phyloP scores from a whole-genome alignment of 129 eudicot genomes.

The sunflower (Helianthus annuus) region HanXRQr2.0-SUNRISE NC_035438.2:6725413-6725912 shows the following conservation, averaged over 20 bases:
- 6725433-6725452: too few relatives aligned
- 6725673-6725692: constrained; percentile 26
- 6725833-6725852: constrained; percentile 66
- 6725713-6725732: constrained; percentile 12
- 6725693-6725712: constrained; percentile 8
- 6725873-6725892: constrained; percentile 78
- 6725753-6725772: constrained; percentile 6
- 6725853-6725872: constrained; percentile 85
- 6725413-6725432: too few relatives aligned
- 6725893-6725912: constrained; percentile 70
- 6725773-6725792: constrained; percentile 86
- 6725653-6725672: constrained; percentile 22
- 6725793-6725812: constrained; percentile 52
- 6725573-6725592: neutral
- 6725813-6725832: constrained; percentile 57
- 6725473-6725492: neutral
- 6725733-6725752: constrained; percentile 12
- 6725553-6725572: constrained; percentile 25
- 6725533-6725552: constrained; percentile 13
- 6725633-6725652: constrained; percentile 18
- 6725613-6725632: constrained; percentile 11
- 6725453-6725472: neutral
- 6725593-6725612: constrained; percentile 5
- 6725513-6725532: neutral
- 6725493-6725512: constrained; percentile 14